phyloP scores from a whole-genome alignment of 2,329 filamentous ascomycete genomes.

The Calonectria fujianensis region DNA sequence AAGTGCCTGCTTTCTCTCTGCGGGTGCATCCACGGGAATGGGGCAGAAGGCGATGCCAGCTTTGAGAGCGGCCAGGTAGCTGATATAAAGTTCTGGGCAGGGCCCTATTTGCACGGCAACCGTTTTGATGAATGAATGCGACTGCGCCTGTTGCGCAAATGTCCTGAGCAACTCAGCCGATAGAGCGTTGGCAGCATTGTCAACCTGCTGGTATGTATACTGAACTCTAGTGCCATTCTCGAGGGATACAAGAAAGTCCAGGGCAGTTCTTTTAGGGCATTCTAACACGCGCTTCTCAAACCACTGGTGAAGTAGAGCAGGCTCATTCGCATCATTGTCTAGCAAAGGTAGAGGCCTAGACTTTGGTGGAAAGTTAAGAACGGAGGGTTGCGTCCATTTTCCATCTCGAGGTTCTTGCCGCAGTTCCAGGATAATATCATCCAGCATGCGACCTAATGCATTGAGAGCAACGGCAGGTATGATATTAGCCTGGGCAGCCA shows the following conservation, averaged over 20 bases:
- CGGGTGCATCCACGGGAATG: neutral
- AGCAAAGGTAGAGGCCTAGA: neutral
- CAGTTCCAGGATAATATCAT: neutral
- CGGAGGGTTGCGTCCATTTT: neutral
- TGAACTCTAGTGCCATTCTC: neutral
- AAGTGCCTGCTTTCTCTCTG: neutral
- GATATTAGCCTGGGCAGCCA: neutral
- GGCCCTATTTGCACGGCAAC: conserved; percentile 15
- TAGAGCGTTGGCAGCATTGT: conserved; percentile 1
- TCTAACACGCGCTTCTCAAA: conserved; percentile 1
- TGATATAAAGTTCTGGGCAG: conserved; percentile 18
- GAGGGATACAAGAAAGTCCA: neutral
- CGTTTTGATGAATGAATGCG: neutral
- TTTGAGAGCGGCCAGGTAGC: conserved; percentile 7
- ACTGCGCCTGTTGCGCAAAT: neutral
- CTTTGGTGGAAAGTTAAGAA: conserved; percentile 4
- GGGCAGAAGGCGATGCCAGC: conserved; percentile 1
- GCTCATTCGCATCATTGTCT: neutral
- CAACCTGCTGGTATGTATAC: conserved; percentile 13
- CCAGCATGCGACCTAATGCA: neutral
- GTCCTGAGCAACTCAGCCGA: neutral
- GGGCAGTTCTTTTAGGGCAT: neutral
- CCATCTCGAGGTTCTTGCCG: neutral
- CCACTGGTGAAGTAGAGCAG: neutral
- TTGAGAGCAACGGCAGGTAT: conserved; percentile 3